phyloP scores from a whole-genome alignment of 306 rosid genomes.

The Citrullus colocynthis region DNA sequence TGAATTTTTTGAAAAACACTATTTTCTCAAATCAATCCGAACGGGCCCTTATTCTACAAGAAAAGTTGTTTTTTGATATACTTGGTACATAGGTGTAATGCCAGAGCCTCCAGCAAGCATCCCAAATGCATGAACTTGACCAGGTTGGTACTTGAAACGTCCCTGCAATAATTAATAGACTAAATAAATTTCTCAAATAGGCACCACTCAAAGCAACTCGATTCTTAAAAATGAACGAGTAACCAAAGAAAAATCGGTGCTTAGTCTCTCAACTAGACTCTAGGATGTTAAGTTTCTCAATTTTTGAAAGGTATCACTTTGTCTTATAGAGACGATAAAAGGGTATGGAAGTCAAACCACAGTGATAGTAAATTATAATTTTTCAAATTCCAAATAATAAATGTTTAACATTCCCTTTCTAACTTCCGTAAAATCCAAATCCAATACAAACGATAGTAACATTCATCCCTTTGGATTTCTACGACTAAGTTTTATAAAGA shows the following conservation, averaged over 20 bases:
- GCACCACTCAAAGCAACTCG: not conserved
- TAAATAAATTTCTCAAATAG: not conserved
- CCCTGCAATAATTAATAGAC: conserved; percentile 36
- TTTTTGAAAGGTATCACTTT: not conserved
- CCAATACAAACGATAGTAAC: not conserved
- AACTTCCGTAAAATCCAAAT: not conserved
- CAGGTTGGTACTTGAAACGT: conserved; percentile 83
- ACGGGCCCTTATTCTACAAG: not conserved
- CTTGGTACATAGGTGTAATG: conserved; percentile 98
- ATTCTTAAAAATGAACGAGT: not conserved
- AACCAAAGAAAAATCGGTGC: not conserved
- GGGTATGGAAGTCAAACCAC: not conserved
- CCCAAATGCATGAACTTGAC: conserved; percentile 87
- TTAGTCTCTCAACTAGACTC: not conserved
- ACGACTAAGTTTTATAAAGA: not conserved
- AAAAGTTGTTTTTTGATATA: conserved; percentile 15
- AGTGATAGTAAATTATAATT: not conserved
- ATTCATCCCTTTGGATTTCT: not conserved
- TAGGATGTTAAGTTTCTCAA: not conserved
- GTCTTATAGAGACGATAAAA: not conserved
- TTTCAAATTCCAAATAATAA: not conserved
- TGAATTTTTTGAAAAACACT: no score
- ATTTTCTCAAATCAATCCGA: no score
- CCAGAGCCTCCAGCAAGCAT: conserved; percentile 99
- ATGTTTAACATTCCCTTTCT: not conserved